Conservation (phyloP, 179 eudicot species). For the Vitellaria paradoxa region DNA sequence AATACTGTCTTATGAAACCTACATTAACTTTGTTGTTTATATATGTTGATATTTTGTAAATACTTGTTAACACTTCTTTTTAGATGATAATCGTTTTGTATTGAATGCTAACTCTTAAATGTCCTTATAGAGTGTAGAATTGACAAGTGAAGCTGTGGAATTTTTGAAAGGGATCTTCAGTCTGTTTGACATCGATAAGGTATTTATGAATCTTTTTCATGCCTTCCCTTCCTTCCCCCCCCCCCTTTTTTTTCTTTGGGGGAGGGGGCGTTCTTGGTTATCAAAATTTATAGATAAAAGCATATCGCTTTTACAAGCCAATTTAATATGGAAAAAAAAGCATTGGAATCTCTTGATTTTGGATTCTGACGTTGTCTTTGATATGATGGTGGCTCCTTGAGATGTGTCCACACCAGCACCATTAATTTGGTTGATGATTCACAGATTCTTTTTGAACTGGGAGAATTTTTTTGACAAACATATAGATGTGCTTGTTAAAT, state of each 20-base stretch:
- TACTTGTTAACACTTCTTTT: not conserved
- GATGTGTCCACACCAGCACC: not conserved
- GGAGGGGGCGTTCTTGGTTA: not conserved
- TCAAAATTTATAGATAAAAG: not conserved
- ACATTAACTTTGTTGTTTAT: not conserved
- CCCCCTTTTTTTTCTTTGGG: not conserved
- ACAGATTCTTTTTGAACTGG: not conserved
- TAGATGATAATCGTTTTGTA: not conserved
- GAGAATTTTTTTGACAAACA: not conserved
- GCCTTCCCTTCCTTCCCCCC: not conserved
- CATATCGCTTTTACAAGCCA: not conserved
- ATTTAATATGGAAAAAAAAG: not conserved
- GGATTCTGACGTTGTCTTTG: not conserved
- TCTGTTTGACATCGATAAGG: constrained; percentile 74
- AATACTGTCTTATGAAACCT: not conserved
- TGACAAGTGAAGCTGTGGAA: constrained; percentile 79
- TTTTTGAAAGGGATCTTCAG: constrained; percentile 71
- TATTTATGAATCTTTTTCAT: constrained; percentile 31
- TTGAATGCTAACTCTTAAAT: not conserved
- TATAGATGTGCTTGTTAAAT: not conserved
- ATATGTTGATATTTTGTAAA: not conserved
- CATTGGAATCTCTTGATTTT: not conserved
- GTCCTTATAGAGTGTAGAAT: constrained; percentile 71
- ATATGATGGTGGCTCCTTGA: not conserved
- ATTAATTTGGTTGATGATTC: not conserved